These are phyloP conservation scores for Blastobotrys petasosporus DNA, from an alignment of 1,139 yeast species.

Conservation along the genomic window DNA sequence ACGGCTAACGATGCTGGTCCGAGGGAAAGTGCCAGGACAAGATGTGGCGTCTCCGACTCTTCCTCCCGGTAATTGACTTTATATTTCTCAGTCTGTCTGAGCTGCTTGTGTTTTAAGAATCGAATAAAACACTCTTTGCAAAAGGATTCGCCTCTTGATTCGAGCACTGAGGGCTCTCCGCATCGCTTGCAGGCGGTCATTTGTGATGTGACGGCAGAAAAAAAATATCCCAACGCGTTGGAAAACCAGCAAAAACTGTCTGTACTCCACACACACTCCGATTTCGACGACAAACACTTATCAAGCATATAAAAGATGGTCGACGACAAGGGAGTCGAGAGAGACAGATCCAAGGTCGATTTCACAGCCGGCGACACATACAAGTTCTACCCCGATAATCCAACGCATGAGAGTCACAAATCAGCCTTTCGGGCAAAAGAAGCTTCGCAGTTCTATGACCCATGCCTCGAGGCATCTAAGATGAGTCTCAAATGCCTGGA, in stretches of 20 bases:
- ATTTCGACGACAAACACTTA: background rate
- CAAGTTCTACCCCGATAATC: conserved; percentile 81
- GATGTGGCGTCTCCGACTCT: conserved; percentile 28
- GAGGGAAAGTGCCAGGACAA: conserved; percentile 58
- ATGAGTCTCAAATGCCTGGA: conserved; percentile 82
- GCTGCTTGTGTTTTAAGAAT: conserved; percentile 71
- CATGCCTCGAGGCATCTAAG: conserved; percentile 83
- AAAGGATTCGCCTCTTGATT: conserved; percentile 64
- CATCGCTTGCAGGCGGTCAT: conserved; percentile 42
- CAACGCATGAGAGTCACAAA: conserved; percentile 56
- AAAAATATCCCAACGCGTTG: conserved; percentile 1
- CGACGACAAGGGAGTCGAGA: conserved; percentile 18
- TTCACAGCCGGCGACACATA: conserved; percentile 51
- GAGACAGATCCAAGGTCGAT: conserved; percentile 47
- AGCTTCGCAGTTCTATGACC: conserved; percentile 83
- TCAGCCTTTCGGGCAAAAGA: conserved; percentile 59
- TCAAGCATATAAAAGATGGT: background rate
- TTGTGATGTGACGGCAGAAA: background rate
- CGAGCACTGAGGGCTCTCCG: conserved; percentile 42
- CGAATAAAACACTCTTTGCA: conserved; percentile 64
- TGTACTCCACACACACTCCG: background rate
- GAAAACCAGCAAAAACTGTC: background rate
- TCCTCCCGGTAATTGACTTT: conserved; percentile 48
- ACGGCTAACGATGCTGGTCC: conserved; percentile 63
- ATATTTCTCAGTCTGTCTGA: conserved; percentile 72